Evolutionary conservation across 345 rosid species (phyloP).

Genomic region (Dovyalis caffra): DNA sequence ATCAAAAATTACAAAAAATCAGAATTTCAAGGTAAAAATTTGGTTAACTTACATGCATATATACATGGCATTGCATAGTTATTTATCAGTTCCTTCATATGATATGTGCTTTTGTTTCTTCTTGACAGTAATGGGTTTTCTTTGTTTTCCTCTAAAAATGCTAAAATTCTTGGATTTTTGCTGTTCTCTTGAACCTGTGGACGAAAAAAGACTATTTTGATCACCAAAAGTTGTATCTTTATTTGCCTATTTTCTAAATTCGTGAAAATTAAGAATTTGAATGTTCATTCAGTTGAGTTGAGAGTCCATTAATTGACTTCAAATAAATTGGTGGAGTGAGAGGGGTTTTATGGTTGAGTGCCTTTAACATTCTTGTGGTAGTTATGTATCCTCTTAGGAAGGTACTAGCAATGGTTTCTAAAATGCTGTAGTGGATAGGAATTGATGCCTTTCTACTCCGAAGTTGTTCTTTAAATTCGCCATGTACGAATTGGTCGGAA

Average conservation of each 20-base stretch:
- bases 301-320: too few relatives aligned
- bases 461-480: neutral
- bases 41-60: neutral
- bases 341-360: too few relatives aligned
- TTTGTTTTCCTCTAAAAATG: neutral
- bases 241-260: too few relatives aligned
- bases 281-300: too few relatives aligned
- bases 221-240: neutral
- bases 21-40: slow-evolving; percentile 15
- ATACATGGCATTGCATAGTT: neutral
- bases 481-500: too few relatives aligned
- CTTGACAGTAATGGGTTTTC: neutral
- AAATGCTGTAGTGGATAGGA: neutral
- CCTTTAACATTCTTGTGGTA: too few relatives aligned
- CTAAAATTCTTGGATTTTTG: neutral
- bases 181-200: neutral
- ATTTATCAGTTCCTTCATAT: neutral
- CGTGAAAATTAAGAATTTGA: too few relatives aligned
- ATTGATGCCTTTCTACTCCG: neutral
- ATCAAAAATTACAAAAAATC: slow-evolving; percentile 10
- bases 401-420: neutral
- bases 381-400: too few relatives aligned
- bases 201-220: neutral
- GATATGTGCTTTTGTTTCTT: neutral
- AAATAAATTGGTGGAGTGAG: too few relatives aligned